phyloP scores from a whole-genome alignment of 2,329 filamentous ascomycete species.

The Geosmithia flava region DNA sequence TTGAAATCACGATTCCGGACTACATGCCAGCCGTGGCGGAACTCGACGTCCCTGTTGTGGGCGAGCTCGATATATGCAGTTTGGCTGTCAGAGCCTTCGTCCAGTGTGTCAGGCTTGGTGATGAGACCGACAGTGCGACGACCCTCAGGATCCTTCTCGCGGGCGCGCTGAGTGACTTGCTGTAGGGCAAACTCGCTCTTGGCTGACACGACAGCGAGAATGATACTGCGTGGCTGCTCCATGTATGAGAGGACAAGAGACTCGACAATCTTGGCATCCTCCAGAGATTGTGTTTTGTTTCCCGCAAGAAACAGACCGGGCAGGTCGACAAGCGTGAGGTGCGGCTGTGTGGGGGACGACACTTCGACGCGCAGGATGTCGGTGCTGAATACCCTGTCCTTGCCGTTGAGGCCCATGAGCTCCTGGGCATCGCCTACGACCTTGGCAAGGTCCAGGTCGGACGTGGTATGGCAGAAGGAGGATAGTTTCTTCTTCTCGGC shows the following conservation, averaged over 20 bases:
- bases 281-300: constrained; percentile 30
- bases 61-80: constrained; percentile 25
- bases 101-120: constrained; percentile 38
- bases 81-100: constrained; percentile 23
- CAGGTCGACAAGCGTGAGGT: constrained; percentile 46
- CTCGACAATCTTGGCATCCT: constrained; percentile 29
- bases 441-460: constrained; percentile 11
- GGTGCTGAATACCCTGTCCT: constrained; percentile 25
- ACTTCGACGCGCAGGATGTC: constrained; percentile 36
- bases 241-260: constrained; percentile 44
- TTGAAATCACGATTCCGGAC: background rate
- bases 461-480: background rate
- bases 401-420: constrained; percentile 28
- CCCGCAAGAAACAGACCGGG: constrained; percentile 40
- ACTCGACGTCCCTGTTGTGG: constrained; percentile 29
- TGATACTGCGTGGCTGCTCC: constrained; percentile 40
- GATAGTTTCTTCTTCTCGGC: constrained; percentile 9
- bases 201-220: constrained; percentile 45
- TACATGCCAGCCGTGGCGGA: constrained; percentile 39
- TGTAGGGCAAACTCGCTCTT: constrained; percentile 48
- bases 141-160: constrained; percentile 10
- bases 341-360: constrained; percentile 29
- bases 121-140: constrained; percentile 41
- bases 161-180: constrained; percentile 35
- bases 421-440: constrained; percentile 27